Evolutionary conservation across 2,329 filamentous ascomycete genomes (phyloP), one percentile per base, ranked within the genome.

Genomic region (Dothistroma septosporum): DNA sequence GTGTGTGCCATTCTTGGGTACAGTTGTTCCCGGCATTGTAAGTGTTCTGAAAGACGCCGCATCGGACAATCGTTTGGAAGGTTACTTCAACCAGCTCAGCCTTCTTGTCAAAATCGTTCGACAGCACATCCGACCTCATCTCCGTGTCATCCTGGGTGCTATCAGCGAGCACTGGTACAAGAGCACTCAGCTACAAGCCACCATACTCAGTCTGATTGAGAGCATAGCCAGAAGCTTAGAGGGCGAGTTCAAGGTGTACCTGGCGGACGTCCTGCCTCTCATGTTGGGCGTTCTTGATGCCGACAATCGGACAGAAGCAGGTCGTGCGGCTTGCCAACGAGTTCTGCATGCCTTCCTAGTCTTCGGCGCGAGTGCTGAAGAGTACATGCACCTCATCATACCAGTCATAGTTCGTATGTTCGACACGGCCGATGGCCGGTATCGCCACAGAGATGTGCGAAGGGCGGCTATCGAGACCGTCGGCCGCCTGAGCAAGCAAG

Each of bases 301-400:
- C 65, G 94, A 99, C 72, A 82, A 80, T 9, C 88, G 89, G 0
- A 96, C 92, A 0, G 92, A 97, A 73, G 64, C 69, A 19, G 68
- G 69, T 6, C 64, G 66, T 41, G 63, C 68, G 44, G 72, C 71
- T 9, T 70, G 69, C 52, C 68, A 68, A 35, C 88, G 89, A 68
- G 92, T 99, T 4, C 81, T 99, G 24, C 94, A 97, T 73, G 92
- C 93, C 0, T 96, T 99, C 75, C 79, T 99, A 31, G 90, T 99
- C 0, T 99, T 99, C 73, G 95, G 95, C 0, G 88, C 92, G 0
- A 97, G 92, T 71, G 90, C 90, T 11, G 94, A 99, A 74, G 94
- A 99, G 74, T 99, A 99, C 75, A 99, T 99, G 94, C 94, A 99
- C 74, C 82, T 99, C 56, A 97, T 99, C 67, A 91, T 99, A 55